Evolutionary conservation across 1,284 basidiomycete genomes (phyloP), one percentile per base, ranked within the genome.

Genomic region (Heterobasidion parviporum): DNA sequence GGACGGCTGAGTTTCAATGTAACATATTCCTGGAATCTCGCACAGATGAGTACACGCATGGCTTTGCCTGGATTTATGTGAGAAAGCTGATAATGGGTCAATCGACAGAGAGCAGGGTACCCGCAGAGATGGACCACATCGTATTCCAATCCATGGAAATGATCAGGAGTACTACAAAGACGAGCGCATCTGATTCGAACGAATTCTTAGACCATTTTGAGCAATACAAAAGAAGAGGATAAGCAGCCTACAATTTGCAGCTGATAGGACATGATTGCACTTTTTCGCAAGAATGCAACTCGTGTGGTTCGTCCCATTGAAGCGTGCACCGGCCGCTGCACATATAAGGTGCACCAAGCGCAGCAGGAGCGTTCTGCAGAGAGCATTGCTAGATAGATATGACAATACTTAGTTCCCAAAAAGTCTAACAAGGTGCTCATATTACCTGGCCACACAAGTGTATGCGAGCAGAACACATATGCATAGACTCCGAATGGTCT

Each of bases 391-490:
- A 35, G 18, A 26, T 26, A 26, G 26, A 26, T 5, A 26, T 5
- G 46, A 47, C 12, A 47, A 47, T 14, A 2, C 3, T 47, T 10
- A 44, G 12, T 48, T 26, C 12, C 10, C 3, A 20, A 20, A 32
- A 48, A 48, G 2, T 47, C 8, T 14, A 48, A 44, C 14, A 44
- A 6, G 41, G 5, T 14, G 41, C 3, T 14, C 12, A 8, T 9
- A 15, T 52, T 56, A 80, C 82, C 72, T 76, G 65, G 33, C 80
- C 80, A 57, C 83, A 85, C 32, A 73, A 73, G 58, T 85, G 83
- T 0, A 72, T 62, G 1, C 68, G 64, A 2, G 81, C 76, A 0
- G 80, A 74, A 59, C 83, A 85, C 50, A 75, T 56, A 60, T 85
- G 82, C 3, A 73, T 75, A 0, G 70, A 72, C 1, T 76, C 79